Base-by-base conservation (phyloP, 164 flowering plant genomes). In the Magnolia kwangsiensis region DNA sequence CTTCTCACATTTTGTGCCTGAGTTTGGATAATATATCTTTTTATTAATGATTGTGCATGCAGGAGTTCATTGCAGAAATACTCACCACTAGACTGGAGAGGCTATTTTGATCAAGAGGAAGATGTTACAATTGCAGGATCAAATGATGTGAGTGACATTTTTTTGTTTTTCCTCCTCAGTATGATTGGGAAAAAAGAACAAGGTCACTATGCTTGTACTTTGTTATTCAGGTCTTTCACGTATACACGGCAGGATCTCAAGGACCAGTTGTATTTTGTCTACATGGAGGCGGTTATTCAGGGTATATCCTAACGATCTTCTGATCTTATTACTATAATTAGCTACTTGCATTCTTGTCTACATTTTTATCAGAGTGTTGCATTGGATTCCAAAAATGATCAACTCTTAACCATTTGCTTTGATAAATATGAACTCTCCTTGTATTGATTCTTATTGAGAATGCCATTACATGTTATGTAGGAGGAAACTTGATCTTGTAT, bases 271-370 rank as follows among this genome's bases (percentile, higher is more conserved):
- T 92, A 50, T 92, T 94, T 83, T 94, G 96, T 82, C 85, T 96
- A 16, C 99, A 96, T 82, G 99, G 99, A 65, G 98, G 98, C 66
- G 99, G 99, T 73, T 96, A 86, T 83, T 86, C 97, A 58, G 97
- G 99, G 99, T 94, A 88, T 67, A 73, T n/a, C 67, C 58, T 68
- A 61, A 23, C 6, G 20, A 70, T 70, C 27, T 49, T 50, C 11
- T 50, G 8, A 6, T 70, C 49, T 11, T 66, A 7, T 24, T 68
- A 16, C 14, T 27, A 10, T 14, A 55, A 16, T 29, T 68, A 14
- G 71, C 71, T 37, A 31, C 49, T 14, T 70, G 24, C 29, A 8
- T 49, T n/a, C 58, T 50, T 70, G 58, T 27, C 71, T 29, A 24
- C 21, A 69, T 29, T 3, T 55, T 11, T 55, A 55, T 55, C 61